Evolutionary conservation across 306 rosid genomes (phyloP).

Genomic region (Sindora glabra): DNA sequence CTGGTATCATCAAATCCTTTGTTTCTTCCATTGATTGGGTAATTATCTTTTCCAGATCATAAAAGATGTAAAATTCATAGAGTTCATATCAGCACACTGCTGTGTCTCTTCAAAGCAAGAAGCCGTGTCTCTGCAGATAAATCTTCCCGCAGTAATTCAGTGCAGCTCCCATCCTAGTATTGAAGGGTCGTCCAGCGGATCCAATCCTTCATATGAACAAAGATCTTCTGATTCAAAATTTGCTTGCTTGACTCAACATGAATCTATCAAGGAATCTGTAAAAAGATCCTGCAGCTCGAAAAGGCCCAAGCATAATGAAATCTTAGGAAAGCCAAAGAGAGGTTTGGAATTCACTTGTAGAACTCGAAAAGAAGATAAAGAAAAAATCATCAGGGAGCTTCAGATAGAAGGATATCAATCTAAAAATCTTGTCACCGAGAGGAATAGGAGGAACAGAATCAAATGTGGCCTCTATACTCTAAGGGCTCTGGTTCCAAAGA

Average conservation of each 20-base stretch:
- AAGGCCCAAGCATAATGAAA: slow-evolving; percentile 7
- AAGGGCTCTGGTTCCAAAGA: slow-evolving; percentile 77
- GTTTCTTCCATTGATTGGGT: background rate
- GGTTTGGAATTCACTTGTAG: slow-evolving; percentile 19
- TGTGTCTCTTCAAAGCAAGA: slow-evolving; percentile 37
- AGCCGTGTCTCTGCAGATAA: slow-evolving; percentile 16
- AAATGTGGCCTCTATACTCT: slow-evolving; percentile 41
- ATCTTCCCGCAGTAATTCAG: slow-evolving; percentile 14
- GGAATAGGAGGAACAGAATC: slow-evolving; percentile 72
- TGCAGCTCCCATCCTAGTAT: slow-evolving; percentile 36
- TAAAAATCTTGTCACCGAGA: slow-evolving; percentile 68
- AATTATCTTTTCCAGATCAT: slow-evolving; percentile 44
- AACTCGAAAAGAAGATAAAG: slow-evolving; percentile 19
- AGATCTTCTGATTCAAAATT: slow-evolving; percentile 27
- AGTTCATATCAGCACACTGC: slow-evolving; percentile 38
- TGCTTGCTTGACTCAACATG: slow-evolving; percentile 9
- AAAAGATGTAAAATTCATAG: slow-evolving; percentile 37
- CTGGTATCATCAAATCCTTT: no score
- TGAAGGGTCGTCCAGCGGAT: slow-evolving; percentile 50
- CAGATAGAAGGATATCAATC: slow-evolving; percentile 32
- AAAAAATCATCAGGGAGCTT: slow-evolving; percentile 16
- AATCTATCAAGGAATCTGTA: slow-evolving; percentile 11
- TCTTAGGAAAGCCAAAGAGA: slow-evolving; percentile 18
- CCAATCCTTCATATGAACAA: slow-evolving; percentile 48
- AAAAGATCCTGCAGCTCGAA: slow-evolving; percentile 12